These are phyloP conservation scores for Pseudogymnoascus sp. DNA, from an alignment of 2,329 filamentous ascomycete genomes.

Conservation along the genomic window DNA sequence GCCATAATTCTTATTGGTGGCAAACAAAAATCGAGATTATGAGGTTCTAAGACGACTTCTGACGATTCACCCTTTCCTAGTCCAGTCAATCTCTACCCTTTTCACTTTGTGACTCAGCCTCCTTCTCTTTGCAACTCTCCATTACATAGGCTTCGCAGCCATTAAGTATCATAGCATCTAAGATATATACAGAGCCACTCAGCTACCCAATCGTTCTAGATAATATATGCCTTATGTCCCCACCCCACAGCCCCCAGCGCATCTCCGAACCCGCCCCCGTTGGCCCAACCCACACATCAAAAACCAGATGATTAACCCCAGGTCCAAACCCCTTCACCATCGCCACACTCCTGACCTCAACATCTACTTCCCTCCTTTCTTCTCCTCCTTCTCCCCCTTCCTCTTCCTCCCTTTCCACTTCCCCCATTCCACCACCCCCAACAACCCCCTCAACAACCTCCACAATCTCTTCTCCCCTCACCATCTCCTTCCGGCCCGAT, in stretches of 20 bases:
- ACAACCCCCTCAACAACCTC: slow-evolving; percentile 14
- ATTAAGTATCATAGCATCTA: neutral
- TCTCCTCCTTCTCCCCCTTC: neutral
- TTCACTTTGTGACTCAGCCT: no score
- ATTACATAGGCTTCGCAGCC: neutral
- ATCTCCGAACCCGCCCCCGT: neutral
- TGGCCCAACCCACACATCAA: slow-evolving; percentile 43
- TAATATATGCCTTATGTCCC: neutral
- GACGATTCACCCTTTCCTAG: no score
- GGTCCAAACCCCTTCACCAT: slow-evolving; percentile 63
- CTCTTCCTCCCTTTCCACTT: neutral
- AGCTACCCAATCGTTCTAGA: neutral
- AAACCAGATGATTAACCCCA: slow-evolving; percentile 62
- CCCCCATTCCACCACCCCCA: slow-evolving; percentile 14
- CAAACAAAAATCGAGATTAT: no score
- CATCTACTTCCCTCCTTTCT: slow-evolving; percentile 10
- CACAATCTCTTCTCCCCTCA: slow-evolving; percentile 19
- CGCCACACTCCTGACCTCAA: slow-evolving; percentile 49
- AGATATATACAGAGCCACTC: neutral
- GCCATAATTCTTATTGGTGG: no score
- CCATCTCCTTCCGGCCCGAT: slow-evolving; percentile 31
- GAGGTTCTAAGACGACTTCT: no score
- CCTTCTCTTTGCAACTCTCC: neutral
- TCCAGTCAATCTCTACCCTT: no score
- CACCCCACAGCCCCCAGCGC: neutral